Evolutionary conservation across 1,139 yeast species (phyloP), one percentile per base, ranked within the genome.

Genomic region (Eremothecium sinecaudum): DNA sequence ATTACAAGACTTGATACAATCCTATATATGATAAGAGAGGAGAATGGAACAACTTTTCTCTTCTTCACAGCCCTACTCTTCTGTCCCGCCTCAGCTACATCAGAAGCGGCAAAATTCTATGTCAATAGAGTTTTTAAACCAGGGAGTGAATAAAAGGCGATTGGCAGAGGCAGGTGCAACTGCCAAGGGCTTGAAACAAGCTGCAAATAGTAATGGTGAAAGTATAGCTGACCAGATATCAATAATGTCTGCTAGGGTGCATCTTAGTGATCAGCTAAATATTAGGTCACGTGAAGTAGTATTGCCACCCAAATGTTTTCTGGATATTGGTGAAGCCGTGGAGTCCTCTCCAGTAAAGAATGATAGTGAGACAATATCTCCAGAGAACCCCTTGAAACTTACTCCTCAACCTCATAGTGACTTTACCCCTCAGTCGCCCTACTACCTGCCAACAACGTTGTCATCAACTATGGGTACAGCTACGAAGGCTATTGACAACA

Each of bases 81-180:
- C 40, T 5, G n/a, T n/a, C n/a, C n/a, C n/a, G n/a, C n/a, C n/a
- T n/a, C 22, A 24, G 18, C 15, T 36, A 24, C 54, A 52, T 24
- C 56, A 48, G 38, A 56, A 56, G 35, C 51, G 63, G 36, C 62
- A 56, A 25, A 51, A 51, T 32, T 58, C 62, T 2, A 48, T 45
- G 33, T 50, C 61, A 3, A 44, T 47, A 34, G 47, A 45, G 16
- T 42, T 40, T 33, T 32, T 35, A 12, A 47, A 47, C 17, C 29
- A 45, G 3, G 38, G 37, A 4, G 28, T 34, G 24, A 32, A 42
- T 12, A 58, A 57, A 38, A 50, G 55, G 41, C 48, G 53, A 37
- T 32, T 43, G 32, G 44, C 44, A 37, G 23, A 37, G 12, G 10
- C 23, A 28, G 10, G 14, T 21, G 19, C 17, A 30, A 35, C 27